Evolutionary conservation across 1,284 basidiomycete species (phyloP).

Genomic region (Pseudozyma pruni): DNA sequence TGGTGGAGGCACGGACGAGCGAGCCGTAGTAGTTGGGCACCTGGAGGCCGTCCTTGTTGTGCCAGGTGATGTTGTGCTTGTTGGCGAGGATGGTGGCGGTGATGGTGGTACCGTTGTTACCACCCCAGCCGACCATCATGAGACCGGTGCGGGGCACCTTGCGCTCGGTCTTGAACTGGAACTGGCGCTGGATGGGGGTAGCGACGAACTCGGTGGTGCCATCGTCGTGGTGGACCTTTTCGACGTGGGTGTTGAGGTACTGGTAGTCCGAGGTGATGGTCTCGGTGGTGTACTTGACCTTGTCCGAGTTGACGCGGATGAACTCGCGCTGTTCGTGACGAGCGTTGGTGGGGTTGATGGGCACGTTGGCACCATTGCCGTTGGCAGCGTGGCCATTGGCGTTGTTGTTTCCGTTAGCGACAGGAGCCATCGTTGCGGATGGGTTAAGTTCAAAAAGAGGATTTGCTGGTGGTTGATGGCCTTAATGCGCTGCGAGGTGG

Average conservation of each 20-base stretch:
- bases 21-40: slow-evolving; percentile 85
- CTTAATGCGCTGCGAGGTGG: slow-evolving; percentile 58
- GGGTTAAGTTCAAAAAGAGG: slow-evolving; percentile 17
- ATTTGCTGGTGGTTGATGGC: not conserved
- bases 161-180: slow-evolving; percentile 89
- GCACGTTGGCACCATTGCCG: slow-evolving; percentile 34
- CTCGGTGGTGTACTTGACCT: slow-evolving; percentile 61
- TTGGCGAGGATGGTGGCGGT: slow-evolving; percentile 96
- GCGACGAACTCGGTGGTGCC: slow-evolving; percentile 64
- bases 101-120: slow-evolving; percentile 96
- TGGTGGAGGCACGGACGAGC: slow-evolving; percentile 90
- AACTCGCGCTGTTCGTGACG: slow-evolving; percentile 64
- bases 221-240: slow-evolving; percentile 55
- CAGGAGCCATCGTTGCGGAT: slow-evolving; percentile 57
- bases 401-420: slow-evolving; percentile 50
- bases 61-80: slow-evolving; percentile 92
- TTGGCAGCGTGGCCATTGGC: slow-evolving; percentile 22
- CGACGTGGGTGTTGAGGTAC: slow-evolving; percentile 67
- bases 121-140: slow-evolving; percentile 95
- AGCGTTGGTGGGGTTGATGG: slow-evolving; percentile 65
- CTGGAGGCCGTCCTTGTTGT: slow-evolving; percentile 90
- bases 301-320: slow-evolving; percentile 66
- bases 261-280: slow-evolving; percentile 62
- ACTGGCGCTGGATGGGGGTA: slow-evolving; percentile 61
- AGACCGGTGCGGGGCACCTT: slow-evolving; percentile 91